These are phyloP conservation scores for Planoprotostelium fungivorum DNA, from an alignment of 78 protist genomes.

Conservation along the genomic window DNA sequence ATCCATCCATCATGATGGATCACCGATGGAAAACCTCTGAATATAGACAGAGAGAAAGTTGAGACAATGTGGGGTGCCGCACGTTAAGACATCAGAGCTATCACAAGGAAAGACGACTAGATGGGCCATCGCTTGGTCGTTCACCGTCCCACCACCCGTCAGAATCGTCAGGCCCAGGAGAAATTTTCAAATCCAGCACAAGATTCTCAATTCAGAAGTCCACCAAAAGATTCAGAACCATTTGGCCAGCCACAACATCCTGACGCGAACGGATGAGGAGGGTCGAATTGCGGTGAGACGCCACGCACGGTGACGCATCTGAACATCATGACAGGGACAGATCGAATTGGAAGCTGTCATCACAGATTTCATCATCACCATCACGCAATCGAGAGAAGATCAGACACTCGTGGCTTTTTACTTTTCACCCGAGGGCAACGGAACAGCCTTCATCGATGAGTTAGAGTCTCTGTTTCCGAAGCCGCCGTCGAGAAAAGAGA, in stretches of 20 bases:
- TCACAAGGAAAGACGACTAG: conserved; percentile 38
- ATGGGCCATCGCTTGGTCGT: conserved; percentile 52
- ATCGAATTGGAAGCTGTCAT: not conserved
- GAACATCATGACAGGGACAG: not conserved
- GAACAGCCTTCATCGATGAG: not conserved
- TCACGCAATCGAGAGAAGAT: not conserved
- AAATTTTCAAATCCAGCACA: not conserved
- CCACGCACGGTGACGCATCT: no score
- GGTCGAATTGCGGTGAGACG: no score
- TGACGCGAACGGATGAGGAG: not conserved
- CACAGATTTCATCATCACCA: not conserved
- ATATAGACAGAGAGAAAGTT: not conserved
- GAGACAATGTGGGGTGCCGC: not conserved
- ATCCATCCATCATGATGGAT: no score
- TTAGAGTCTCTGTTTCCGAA: not conserved
- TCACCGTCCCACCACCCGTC: not conserved
- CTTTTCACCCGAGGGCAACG: not conserved
- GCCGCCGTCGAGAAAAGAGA: not conserved
- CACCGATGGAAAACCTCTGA: no score
- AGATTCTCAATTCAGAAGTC: not conserved
- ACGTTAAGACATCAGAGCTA: conserved; percentile 12
- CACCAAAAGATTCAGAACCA: not conserved
- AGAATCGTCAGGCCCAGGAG: not conserved
- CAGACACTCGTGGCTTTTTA: not conserved
- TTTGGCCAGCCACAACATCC: not conserved